Evolutionary conservation across 2,329 filamentous ascomycete species (phyloP).

Genomic region (Talaromyces islandicus): DNA sequence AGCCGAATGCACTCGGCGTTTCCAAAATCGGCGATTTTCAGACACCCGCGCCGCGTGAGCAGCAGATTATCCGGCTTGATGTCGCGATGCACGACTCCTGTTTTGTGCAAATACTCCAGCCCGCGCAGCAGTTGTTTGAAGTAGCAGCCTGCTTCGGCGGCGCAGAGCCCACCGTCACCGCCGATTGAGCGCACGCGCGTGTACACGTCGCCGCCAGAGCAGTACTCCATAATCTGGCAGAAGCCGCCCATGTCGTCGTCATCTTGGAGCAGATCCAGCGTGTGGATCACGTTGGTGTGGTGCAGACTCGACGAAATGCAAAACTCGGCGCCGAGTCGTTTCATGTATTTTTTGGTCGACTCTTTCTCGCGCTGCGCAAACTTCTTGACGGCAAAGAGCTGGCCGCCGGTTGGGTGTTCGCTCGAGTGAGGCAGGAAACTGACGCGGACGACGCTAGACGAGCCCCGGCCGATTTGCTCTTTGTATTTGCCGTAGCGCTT

Average conservation of each 20-base stretch:
- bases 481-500: conserved; percentile 9
- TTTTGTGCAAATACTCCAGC: conserved; percentile 88
- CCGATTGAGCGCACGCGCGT: conserved; percentile 74
- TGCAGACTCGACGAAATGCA: conserved; percentile 86
- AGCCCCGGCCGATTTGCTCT: conserved; percentile 66
- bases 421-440: conserved; percentile 78
- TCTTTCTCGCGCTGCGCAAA: conserved; percentile 80
- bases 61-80: conserved; percentile 56
- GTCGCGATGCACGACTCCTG: conserved; percentile 68
- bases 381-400: conserved; percentile 88
- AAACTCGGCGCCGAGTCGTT: conserved; percentile 82
- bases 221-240: conserved; percentile 93
- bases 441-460: conserved; percentile 83
- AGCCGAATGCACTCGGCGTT: conserved; percentile 89
- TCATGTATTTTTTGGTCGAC: conserved; percentile 85
- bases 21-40: conserved; percentile 57
- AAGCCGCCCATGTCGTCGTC: conserved; percentile 63
- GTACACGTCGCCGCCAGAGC: conserved; percentile 80
- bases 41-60: conserved; percentile 52
- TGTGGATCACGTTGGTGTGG: conserved; percentile 87
- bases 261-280: conserved; percentile 81
- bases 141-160: conserved; percentile 75
- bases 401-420: conserved; percentile 57
- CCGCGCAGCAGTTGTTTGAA: conserved; percentile 94
- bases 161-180: conserved; percentile 52